Evolutionary conservation across 768 basidiomycete genomes (phyloP), one percentile per base, ranked within the genome.

Genomic region (Mycena floridula): DNA sequence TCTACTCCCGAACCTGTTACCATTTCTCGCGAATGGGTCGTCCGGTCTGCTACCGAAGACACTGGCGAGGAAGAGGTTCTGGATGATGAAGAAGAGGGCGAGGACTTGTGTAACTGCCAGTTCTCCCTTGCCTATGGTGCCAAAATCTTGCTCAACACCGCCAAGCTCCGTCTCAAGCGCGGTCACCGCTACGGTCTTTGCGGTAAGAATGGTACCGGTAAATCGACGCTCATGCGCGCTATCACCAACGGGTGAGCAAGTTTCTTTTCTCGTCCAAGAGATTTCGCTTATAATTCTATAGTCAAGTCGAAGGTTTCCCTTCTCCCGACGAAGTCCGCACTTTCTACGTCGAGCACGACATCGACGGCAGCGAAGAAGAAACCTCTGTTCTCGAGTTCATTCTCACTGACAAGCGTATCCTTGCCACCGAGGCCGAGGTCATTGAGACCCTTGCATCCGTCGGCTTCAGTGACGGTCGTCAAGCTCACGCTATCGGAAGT

Each of bases 341-440:
- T 50, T 97, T 95, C 83, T 97, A 96, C 70, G 94, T 97, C 62
- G 94, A 95, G 76, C 94, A 97, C 76, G 94, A 97, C 64, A 96
- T 97, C 53, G 94, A 97, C 58, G 94, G 94, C 40, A 86, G 81
- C 61, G 94, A 96, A 66, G 94, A 80, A 49, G 88, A 89, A 13
- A 96, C 86, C 43, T 84, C 91, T 36, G 87, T 96, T 48, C 76
- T 93, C 46, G 70, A 89, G 64, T 96, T 93, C 73, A 93, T 96
- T 53, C 59, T 90, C 50, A 60, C 69, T 47, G 94, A 96, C 69
- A 82, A 81, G 61, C 93, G 94, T 59, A 76, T 96, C 56, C 74
- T 77, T 39, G 89, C 79, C 18, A 48, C 53, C 48, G 70, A 82
- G 63, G 69, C 77, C 49, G 93, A 96, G 62, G 63, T 85, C 62